phyloP scores from a whole-genome alignment of 768 basidiomycete genomes.

The Tricholoma hemisulphureum region DNA sequence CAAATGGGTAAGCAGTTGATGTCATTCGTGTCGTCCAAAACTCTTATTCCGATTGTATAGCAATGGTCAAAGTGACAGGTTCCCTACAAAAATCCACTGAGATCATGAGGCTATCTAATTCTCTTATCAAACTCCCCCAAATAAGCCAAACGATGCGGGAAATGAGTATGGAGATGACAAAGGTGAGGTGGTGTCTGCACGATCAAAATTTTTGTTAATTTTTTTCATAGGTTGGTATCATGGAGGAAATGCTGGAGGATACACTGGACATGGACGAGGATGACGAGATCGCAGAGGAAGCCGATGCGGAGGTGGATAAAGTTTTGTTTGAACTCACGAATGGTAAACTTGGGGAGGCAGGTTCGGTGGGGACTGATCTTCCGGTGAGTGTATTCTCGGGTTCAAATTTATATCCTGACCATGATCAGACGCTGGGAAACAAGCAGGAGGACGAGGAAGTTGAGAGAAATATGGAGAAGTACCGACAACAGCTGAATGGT shows the following conservation, averaged over 20 bases:
- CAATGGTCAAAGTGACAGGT: conserved; percentile 97
- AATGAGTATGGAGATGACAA: conserved; percentile 99
- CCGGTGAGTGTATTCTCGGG: conserved; percentile 55
- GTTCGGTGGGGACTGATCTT: conserved; percentile 64
- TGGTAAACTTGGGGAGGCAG: conserved; percentile 89
- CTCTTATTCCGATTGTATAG: conserved; percentile 38
- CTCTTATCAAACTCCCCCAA: conserved; percentile 88
- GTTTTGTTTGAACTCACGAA: conserved; percentile 94
- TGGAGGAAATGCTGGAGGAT: conserved; percentile 98
- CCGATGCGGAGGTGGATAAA: conserved; percentile 96
- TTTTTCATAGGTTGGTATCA: conserved; percentile 82
- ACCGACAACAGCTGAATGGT: conserved; percentile 86
- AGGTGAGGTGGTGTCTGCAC: conserved; percentile 47
- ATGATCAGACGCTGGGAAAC: conserved; percentile 53
- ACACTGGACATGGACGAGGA: conserved; percentile 90
- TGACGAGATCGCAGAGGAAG: conserved; percentile 93
- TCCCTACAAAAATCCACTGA: conserved; percentile 96
- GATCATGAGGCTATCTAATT: conserved; percentile 98
- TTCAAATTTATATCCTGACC: conserved; percentile 8
- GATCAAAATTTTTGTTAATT: background rate
- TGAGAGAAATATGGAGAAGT: conserved; percentile 86
- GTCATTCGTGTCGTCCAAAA: conserved; percentile 1
- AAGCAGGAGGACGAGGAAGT: conserved; percentile 75
- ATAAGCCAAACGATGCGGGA: conserved; percentile 91
- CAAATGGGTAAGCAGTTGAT: conserved; percentile 72